These are phyloP conservation scores for Phytophthora syringae DNA, from an alignment of 352 stramenopile species.

Conservation along the genomic window DNA sequence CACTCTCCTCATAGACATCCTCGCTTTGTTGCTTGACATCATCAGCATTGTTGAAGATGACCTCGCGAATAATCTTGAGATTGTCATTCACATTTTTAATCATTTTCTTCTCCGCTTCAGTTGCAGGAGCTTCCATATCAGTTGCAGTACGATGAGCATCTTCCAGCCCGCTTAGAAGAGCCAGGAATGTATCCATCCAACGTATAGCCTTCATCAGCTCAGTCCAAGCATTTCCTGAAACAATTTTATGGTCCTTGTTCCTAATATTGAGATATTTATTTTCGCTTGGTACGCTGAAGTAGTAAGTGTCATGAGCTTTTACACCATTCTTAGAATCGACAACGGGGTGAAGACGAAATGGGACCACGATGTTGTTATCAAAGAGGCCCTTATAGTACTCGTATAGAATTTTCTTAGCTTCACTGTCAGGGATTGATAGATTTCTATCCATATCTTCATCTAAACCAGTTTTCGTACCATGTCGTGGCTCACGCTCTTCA, in stretches of 20 bases:
- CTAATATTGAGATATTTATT: constrained; percentile 28
- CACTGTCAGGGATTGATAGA: constrained; percentile 29
- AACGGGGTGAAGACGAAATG: constrained; percentile 25
- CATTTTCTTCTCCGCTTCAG: background rate
- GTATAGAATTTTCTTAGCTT: constrained; percentile 27
- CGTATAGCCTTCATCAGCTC: constrained; percentile 26
- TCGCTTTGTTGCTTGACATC: constrained; percentile 1
- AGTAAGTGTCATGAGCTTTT: constrained; percentile 27
- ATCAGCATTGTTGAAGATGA: background rate
- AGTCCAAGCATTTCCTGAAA: constrained; percentile 25
- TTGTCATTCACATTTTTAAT: constrained; percentile 1
- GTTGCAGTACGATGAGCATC: too few species aligned
- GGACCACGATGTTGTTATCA: constrained; percentile 17
- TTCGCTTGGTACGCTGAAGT: constrained; percentile 19
- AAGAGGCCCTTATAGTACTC: constrained; percentile 23
- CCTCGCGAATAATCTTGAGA: background rate
- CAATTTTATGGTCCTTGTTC: constrained; percentile 18
- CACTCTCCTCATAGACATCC: background rate
- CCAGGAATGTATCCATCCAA: constrained; percentile 32
- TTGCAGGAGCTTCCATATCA: too few species aligned
- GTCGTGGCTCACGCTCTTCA: too few species aligned
- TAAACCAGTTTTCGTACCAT: too few species aligned
- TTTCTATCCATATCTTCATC: too few species aligned
- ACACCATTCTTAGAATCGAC: constrained; percentile 18
- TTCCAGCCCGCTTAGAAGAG: constrained; percentile 21